phyloP scores from a whole-genome alignment of 2,329 filamentous ascomycete genomes.

The Botrytis hyacinthi region DNA sequence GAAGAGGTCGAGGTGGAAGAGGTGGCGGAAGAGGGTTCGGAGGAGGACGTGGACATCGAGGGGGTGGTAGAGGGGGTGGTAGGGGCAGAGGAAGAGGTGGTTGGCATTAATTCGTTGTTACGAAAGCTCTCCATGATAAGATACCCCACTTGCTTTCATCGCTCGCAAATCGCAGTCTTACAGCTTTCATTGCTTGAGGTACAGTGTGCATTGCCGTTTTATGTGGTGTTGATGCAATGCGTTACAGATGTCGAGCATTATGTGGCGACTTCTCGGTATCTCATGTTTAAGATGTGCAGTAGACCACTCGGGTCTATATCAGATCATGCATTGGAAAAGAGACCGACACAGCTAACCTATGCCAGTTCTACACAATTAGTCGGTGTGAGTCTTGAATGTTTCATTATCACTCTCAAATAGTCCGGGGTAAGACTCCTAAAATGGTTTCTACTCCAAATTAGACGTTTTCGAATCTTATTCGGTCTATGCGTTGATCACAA shows the following conservation, averaged over 20 bases:
- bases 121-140: constrained; percentile 16
- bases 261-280: constrained; percentile 1
- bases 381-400: neutral
- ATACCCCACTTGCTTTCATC: constrained; percentile 26
- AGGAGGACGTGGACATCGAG: constrained; percentile 39
- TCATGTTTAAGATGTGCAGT: neutral
- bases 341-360: neutral
- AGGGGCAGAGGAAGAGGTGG: constrained; percentile 17
- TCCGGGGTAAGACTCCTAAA: neutral
- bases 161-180: neutral
- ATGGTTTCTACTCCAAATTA: neutral
- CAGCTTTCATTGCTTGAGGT: neutral
- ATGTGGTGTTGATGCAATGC: neutral
- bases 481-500: constrained; percentile 3
- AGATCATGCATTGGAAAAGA: neutral
- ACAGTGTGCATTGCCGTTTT: neutral
- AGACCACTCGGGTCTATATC: neutral
- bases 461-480: neutral
- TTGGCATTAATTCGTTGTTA: constrained; percentile 13
- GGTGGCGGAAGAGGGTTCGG: constrained; percentile 35
- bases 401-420: neutral
- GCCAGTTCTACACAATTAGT: neutral
- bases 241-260: constrained; percentile 12
- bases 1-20: constrained; percentile 40
- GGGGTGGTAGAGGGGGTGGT: constrained; percentile 26